These are phyloP conservation scores for Emmonsiellopsis sp. DNA, from an alignment of 2,329 filamentous ascomycete species.

Conservation along the genomic window DNA sequence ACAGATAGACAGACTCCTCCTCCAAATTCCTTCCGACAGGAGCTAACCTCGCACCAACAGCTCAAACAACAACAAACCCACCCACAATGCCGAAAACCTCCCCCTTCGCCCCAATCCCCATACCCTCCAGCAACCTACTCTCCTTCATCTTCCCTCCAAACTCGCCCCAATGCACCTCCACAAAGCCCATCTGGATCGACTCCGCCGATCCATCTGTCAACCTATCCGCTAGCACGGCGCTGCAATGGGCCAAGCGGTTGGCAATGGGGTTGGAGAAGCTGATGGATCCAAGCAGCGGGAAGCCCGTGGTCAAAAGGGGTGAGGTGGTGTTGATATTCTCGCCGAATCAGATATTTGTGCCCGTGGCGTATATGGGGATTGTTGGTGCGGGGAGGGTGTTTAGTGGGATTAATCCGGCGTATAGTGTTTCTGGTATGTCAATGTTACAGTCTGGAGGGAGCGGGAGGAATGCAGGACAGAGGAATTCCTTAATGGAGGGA, in stretches of 20 bases:
- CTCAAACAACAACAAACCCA: not conserved
- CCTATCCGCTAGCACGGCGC: conserved; percentile 39
- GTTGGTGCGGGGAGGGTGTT: conserved; percentile 46
- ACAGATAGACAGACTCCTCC: no score
- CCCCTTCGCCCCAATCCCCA: conserved; percentile 9
- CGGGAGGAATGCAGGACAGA: no score
- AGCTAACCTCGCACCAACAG: not conserved
- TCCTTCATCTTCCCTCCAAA: conserved; percentile 11
- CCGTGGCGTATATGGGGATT: conserved; percentile 45
- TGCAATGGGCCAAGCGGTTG: conserved; percentile 45
- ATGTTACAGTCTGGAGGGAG: not conserved
- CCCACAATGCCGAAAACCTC: conserved; percentile 13
- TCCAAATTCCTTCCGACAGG: no score
- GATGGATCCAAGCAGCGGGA: not conserved
- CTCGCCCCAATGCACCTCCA: conserved; percentile 6
- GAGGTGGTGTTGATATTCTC: conserved; percentile 48
- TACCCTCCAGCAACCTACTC: conserved; percentile 11
- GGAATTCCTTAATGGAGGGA: no score
- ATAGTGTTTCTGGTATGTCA: conserved; percentile 27
- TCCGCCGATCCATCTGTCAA: conserved; percentile 34
- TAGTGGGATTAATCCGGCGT: conserved; percentile 45
- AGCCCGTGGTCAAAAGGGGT: conserved; percentile 32
- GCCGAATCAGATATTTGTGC: conserved; percentile 48
- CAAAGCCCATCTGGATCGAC: conserved; percentile 47
- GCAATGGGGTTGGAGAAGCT: conserved; percentile 39